Evolutionary conservation across 2,329 filamentous ascomycete species (phyloP).

Genomic region (Monilinia laxa): DNA sequence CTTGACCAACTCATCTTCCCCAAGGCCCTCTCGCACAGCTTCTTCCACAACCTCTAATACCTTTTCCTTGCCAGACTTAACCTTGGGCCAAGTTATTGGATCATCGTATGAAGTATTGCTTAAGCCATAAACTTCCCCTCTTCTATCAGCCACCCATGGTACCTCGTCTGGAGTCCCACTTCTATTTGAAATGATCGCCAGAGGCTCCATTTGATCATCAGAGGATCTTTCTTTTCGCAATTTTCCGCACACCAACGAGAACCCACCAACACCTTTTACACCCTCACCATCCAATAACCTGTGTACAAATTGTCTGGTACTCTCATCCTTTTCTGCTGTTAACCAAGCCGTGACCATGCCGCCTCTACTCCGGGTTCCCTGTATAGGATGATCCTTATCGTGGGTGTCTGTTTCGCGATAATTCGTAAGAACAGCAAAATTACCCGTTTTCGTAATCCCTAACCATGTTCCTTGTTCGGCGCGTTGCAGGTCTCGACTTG

Average conservation of each 20-base stretch:
- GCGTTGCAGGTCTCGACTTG: constrained; percentile 60
- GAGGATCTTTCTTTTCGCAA: constrained; percentile 44
- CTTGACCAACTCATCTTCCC: constrained; percentile 51
- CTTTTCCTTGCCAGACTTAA: constrained; percentile 48
- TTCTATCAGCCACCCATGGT: constrained; percentile 55
- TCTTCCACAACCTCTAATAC: constrained; percentile 44
- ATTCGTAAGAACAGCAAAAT: constrained; percentile 65
- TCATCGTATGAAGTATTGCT: constrained; percentile 62
- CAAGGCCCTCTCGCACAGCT: constrained; percentile 42
- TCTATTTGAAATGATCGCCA: constrained; percentile 64
- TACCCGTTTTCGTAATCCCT: constrained; percentile 59
- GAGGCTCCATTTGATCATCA: constrained; percentile 44
- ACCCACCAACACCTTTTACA: constrained; percentile 63
- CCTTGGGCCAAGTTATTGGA: constrained; percentile 59
- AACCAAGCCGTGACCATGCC: constrained; percentile 65
- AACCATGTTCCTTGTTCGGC: constrained; percentile 65
- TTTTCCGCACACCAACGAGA: constrained; percentile 65
- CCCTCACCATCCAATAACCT: constrained; percentile 52
- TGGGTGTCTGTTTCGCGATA: constrained; percentile 56
- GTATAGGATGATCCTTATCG: constrained; percentile 53
- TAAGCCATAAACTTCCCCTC: constrained; percentile 56
- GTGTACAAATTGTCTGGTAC: constrained; percentile 51
- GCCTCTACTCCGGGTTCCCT: constrained; percentile 58
- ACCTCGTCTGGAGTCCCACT: constrained; percentile 54
- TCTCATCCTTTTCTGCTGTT: constrained; percentile 49